Evolutionary conservation across 495 filamentous ascomycete species (phyloP).

Genomic region (Clohesyomyces aquaticus): DNA sequence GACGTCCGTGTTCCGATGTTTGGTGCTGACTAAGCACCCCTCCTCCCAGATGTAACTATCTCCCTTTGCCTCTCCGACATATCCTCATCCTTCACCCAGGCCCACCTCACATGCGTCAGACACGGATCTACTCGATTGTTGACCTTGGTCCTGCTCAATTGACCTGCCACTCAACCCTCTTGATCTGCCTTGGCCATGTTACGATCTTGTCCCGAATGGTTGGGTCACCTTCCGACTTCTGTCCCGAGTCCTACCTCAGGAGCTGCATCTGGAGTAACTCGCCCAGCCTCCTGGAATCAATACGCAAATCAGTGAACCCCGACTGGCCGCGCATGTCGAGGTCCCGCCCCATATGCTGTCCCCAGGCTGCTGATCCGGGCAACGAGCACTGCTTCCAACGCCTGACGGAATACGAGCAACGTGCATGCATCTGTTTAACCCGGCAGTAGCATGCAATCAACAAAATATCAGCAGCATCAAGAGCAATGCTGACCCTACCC

Average conservation of each 20-base stretch:
- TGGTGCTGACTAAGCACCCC: neutral
- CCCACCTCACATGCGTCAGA: no score
- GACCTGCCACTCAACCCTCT: neutral
- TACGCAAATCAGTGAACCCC: neutral
- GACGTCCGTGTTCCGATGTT: neutral
- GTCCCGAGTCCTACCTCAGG: constrained; percentile 6
- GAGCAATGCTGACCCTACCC: neutral
- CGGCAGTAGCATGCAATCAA: neutral
- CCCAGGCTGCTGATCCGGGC: neutral
- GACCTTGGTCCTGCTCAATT: neutral
- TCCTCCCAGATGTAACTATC: neutral
- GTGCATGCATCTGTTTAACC: constrained; percentile 9
- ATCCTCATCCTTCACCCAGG: no score
- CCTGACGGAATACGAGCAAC: constrained; percentile 19
- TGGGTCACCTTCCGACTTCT: neutral
- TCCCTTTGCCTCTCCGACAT: no score
- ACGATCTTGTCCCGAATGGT: neutral
- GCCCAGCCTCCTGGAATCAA: neutral
- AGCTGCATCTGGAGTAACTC: neutral
- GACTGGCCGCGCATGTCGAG: neutral
- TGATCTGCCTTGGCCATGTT: neutral
- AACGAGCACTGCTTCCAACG: constrained; percentile 3
- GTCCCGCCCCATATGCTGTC: neutral
- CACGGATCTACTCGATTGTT: neutral
- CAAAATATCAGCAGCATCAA: neutral